phyloP scores from a whole-genome alignment of 2,329 filamentous ascomycete species.

The Aspergillus sp. region DNA sequence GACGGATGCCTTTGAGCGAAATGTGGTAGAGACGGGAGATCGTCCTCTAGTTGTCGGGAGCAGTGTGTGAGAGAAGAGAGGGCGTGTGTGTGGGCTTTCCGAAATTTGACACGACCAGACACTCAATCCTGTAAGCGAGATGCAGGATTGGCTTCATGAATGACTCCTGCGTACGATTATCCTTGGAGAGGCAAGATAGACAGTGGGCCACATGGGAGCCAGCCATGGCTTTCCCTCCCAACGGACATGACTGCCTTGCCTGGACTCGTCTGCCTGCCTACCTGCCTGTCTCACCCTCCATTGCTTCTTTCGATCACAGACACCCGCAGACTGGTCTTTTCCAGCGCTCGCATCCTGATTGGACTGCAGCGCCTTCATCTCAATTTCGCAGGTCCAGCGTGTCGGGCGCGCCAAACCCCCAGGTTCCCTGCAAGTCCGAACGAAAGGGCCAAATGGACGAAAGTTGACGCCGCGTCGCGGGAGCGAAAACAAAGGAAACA shows the following conservation, averaged over 20 bases:
- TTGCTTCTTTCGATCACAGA: neutral
- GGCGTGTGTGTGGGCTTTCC: neutral
- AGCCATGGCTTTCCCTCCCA: neutral
- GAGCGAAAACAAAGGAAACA: conserved; percentile 16
- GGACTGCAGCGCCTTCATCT: no score
- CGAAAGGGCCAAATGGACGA: conserved; percentile 4
- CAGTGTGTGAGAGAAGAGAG: neutral
- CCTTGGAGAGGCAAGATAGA: neutral
- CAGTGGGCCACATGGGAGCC: neutral
- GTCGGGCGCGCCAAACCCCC: no score
- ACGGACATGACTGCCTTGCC: neutral
- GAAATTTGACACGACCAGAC: conserved; percentile 2
- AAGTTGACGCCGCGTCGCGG: neutral
- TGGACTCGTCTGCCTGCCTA: neutral
- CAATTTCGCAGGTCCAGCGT: neutral
- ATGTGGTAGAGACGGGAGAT: conserved; percentile 21
- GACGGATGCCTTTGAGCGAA: neutral
- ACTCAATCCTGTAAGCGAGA: neutral
- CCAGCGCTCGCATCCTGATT: neutral
- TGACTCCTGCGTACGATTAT: neutral
- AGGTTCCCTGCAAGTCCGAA: neutral
- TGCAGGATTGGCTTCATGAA: neutral
- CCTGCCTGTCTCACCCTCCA: neutral
- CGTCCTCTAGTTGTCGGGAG: conserved; percentile 17
- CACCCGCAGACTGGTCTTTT: neutral